Conservation (phyloP, 2,329 filamentous ascomycete species). For the Aspergillus fructus region DNA sequence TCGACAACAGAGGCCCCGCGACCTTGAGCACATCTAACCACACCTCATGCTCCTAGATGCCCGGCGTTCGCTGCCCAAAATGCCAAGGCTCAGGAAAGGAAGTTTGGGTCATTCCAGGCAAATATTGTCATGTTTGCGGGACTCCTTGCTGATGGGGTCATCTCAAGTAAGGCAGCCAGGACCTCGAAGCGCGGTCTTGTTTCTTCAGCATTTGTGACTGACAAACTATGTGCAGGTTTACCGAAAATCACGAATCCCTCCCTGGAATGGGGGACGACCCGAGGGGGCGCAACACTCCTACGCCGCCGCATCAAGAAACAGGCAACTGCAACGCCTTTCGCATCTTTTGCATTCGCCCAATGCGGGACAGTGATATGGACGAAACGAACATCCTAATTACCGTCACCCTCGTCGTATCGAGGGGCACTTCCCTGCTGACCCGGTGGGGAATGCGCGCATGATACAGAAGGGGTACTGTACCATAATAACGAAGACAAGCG, state of each 20-base stretch:
- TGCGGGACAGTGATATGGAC: background rate
- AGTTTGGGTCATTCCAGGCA: slow-evolving; percentile 49
- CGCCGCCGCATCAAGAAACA: slow-evolving; percentile 1
- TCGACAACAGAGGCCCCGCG: background rate
- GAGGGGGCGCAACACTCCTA: background rate
- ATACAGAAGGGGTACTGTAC: background rate
- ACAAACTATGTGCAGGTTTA: background rate
- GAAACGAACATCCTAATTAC: background rate
- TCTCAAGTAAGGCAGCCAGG: background rate
- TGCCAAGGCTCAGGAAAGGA: slow-evolving; percentile 38
- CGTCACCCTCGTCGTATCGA: background rate
- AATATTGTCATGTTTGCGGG: slow-evolving; percentile 45
- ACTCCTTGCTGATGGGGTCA: slow-evolving; percentile 28
- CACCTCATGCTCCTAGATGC: slow-evolving; percentile 35
- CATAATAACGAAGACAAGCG: slow-evolving; percentile 5
- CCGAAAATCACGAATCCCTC: background rate
- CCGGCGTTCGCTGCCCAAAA: slow-evolving; percentile 44
- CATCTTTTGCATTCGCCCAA: background rate
- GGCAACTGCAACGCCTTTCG: background rate
- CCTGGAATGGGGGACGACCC: background rate
- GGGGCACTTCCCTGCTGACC: background rate
- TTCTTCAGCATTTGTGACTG: background rate
- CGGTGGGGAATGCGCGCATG: background rate
- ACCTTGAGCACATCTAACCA: background rate
- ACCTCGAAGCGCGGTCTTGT: background rate